Conservation (phyloP, 2,329 filamentous ascomycete species). For the Rhexocercosporidium sp. region DNA sequence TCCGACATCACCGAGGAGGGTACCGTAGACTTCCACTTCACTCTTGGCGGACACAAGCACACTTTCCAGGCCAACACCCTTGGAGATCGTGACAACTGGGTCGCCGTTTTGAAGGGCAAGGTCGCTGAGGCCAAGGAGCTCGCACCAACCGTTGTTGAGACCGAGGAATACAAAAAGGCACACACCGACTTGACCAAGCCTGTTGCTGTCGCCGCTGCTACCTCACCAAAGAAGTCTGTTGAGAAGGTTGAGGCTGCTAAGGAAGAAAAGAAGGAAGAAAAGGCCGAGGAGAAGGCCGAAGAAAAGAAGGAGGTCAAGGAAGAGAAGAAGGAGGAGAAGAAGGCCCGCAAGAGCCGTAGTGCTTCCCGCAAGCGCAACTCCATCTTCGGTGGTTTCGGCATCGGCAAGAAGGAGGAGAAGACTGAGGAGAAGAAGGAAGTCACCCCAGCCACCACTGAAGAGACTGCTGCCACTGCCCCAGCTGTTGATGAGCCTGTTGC, state of each 20-base stretch:
- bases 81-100: slow-evolving; percentile 91
- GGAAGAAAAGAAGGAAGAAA: slow-evolving; percentile 45
- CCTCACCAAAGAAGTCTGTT: slow-evolving; percentile 43
- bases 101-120: slow-evolving; percentile 81
- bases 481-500: slow-evolving; percentile 39
- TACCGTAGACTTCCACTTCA: slow-evolving; percentile 83
- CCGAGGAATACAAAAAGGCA: slow-evolving; percentile 82
- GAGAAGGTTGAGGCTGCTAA: slow-evolving; percentile 44
- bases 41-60: slow-evolving; percentile 87
- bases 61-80: slow-evolving; percentile 80
- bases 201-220: slow-evolving; percentile 44
- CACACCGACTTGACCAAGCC: slow-evolving; percentile 48
- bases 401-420: slow-evolving; percentile 47
- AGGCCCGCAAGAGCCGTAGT: slow-evolving; percentile 66
- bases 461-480: slow-evolving; percentile 47
- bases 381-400: slow-evolving; percentile 61
- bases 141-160: slow-evolving; percentile 73
- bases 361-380: slow-evolving; percentile 69
- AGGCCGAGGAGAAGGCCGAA: slow-evolving; percentile 55
- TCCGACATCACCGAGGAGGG: slow-evolving; percentile 75
- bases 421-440: slow-evolving; percentile 41
- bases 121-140: slow-evolving; percentile 84
- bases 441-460: slow-evolving; percentile 35
- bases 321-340: slow-evolving; percentile 56
- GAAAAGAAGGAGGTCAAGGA: slow-evolving; percentile 54